Percentiles rank a stretch among this genome's conserved stretches.
phyloP scores from a whole-genome alignment of 768 basidiomycete species.

The Polyporus arcularius region DNA sequence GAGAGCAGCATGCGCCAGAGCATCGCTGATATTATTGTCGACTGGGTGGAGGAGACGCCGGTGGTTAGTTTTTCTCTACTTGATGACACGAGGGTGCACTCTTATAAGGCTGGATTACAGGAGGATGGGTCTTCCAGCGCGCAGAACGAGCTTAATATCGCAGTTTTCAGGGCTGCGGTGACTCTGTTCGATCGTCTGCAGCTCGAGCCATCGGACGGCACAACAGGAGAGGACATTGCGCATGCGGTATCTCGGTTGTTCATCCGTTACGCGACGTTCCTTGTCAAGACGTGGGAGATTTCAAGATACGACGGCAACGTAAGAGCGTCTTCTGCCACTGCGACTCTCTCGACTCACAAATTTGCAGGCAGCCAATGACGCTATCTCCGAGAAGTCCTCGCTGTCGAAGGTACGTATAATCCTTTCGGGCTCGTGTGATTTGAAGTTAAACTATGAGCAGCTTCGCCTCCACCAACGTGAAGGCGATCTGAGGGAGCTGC shows the following conservation, averaged over 20 bases:
- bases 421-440: not conserved
- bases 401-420: conserved; percentile 24
- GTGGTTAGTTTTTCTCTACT: conserved; percentile 40
- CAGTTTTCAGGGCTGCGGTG: conserved; percentile 72
- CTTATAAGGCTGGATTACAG: not conserved
- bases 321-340: conserved; percentile 1
- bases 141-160: conserved; percentile 71
- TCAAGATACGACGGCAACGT: conserved; percentile 46
- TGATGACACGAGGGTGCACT: too few relatives aligned
- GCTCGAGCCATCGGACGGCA: conserved; percentile 57
- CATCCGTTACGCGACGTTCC: conserved; percentile 69
- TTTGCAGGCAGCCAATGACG: conserved; percentile 26
- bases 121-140: conserved; percentile 39
- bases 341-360: not conserved
- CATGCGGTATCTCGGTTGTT: conserved; percentile 80
- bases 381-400: conserved; percentile 29
- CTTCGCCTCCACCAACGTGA: conserved; percentile 27
- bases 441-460: conserved; percentile 1
- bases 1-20: conserved; percentile 67
- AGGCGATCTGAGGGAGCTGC: conserved; percentile 65
- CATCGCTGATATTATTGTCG: conserved; percentile 74
- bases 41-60: conserved; percentile 68
- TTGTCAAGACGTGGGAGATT: conserved; percentile 61
- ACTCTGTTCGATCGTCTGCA: conserved; percentile 76
- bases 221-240: conserved; percentile 61